These are phyloP conservation scores for Phytophthora sp. DNA, from an alignment of 352 stramenopile genomes.

Conservation along the genomic window DNA sequence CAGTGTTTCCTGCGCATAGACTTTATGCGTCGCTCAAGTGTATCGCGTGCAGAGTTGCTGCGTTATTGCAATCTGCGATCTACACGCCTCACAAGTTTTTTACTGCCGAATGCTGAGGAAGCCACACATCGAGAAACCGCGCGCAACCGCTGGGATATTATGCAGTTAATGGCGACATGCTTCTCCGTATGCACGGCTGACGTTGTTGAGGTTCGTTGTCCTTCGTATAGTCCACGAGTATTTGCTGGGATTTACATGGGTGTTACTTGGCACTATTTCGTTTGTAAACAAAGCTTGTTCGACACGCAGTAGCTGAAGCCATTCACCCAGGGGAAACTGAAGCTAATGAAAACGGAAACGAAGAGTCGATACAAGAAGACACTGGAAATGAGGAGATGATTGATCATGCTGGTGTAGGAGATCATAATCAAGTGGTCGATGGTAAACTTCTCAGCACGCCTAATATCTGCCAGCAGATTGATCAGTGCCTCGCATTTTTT, in stretches of 20 bases:
- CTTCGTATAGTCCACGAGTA: neutral
- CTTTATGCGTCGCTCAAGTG: slow-evolving; percentile 54
- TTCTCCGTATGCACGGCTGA: slow-evolving; percentile 73
- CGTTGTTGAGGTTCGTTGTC: slow-evolving; percentile 27
- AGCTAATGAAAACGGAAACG: slow-evolving; percentile 10
- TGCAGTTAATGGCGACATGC: slow-evolving; percentile 54
- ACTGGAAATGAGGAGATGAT: neutral
- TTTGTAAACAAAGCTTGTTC: slow-evolving; percentile 33
- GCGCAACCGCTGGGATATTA: slow-evolving; percentile 60
- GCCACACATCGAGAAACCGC: slow-evolving; percentile 46
- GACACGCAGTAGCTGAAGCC: slow-evolving; percentile 31
- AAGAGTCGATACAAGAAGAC: slow-evolving; percentile 10
- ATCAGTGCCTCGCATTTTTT: slow-evolving; percentile 53
- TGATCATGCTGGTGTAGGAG: neutral
- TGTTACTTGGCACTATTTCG: neutral
- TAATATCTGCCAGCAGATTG: slow-evolving; percentile 40
- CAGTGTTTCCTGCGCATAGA: slow-evolving; percentile 70
- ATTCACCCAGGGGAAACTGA: neutral
- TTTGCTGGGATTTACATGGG: neutral
- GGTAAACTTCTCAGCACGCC: neutral
- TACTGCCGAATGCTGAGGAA: slow-evolving; percentile 42
- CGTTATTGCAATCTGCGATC: slow-evolving; percentile 59
- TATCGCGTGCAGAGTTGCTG: slow-evolving; percentile 59
- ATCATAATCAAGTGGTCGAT: neutral
- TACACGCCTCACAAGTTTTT: slow-evolving; percentile 37